Percentiles rank a stretch among this genome's conserved stretches.
These are phyloP conservation scores for Didymella pomorum DNA, from an alignment of 2,329 filamentous ascomycete species.

Conservation along the genomic window DNA sequence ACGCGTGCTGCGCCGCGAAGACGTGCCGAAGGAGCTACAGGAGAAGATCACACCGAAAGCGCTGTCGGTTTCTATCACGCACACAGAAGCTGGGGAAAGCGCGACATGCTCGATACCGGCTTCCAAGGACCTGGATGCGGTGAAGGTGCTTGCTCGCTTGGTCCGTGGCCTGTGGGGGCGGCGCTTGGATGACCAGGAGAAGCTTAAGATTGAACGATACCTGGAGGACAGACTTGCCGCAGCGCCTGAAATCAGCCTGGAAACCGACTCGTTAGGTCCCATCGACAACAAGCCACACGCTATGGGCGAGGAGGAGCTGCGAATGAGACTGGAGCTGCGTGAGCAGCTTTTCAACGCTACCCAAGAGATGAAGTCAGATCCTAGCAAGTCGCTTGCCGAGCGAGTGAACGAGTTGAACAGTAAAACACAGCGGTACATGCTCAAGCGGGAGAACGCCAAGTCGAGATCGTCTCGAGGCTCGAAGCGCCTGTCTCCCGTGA, in stretches of 20 bases:
- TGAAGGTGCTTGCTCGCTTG: constrained; percentile 35
- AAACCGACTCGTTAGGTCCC: constrained; percentile 5
- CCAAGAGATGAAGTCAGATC: constrained; percentile 25
- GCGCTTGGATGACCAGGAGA: constrained; percentile 35
- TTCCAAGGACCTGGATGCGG: constrained; percentile 28
- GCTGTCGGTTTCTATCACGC: constrained; percentile 35
- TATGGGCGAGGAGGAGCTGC: constrained; percentile 19
- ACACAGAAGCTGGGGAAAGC: constrained; percentile 37
- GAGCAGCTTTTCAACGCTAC: constrained; percentile 16
- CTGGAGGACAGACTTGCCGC: constrained; percentile 25
- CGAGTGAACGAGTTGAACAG: constrained; percentile 23
- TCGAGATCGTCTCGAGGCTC: constrained; percentile 22
- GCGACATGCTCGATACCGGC: constrained; percentile 34
- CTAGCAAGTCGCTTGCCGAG: constrained; percentile 23
- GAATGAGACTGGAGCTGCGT: constrained; percentile 14
- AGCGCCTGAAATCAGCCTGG: neutral
- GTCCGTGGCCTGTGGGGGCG: constrained; percentile 36
- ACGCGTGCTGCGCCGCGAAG: constrained; percentile 57
- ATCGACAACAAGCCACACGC: constrained; percentile 17
- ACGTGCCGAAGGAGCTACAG: constrained; percentile 26
- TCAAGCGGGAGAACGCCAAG: constrained; percentile 29
- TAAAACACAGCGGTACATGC: constrained; percentile 26
- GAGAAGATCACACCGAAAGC: constrained; percentile 22
- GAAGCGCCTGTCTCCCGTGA: constrained; percentile 35
- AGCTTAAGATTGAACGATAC: constrained; percentile 33